Evolutionary conservation across 257 asterid genomes (phyloP).

Genomic region (Nicotiana attenuata): DNA sequence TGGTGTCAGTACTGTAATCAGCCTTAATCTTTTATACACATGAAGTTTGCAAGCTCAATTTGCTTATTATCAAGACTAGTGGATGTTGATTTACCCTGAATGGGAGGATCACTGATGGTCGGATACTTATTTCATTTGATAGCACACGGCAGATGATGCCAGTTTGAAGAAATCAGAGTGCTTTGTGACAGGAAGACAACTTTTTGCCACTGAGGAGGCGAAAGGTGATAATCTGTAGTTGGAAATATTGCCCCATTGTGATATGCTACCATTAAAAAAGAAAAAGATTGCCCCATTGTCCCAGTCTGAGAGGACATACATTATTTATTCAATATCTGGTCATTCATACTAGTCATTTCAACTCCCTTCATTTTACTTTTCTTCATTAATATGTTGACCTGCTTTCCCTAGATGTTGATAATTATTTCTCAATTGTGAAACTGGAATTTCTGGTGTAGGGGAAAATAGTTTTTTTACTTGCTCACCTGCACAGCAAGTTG

Average conservation of each 20-base stretch:
- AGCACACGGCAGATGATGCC: slow-evolving; percentile 36
- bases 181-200: slow-evolving; percentile 13
- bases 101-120: slow-evolving; percentile 12
- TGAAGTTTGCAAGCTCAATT: not conserved
- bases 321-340: not conserved
- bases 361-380: not conserved
- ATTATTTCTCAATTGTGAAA: slow-evolving; percentile 7
- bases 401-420: not conserved
- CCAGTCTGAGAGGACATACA: not conserved
- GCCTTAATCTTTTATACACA: not conserved
- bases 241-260: not conserved
- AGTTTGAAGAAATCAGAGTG: slow-evolving; percentile 21
- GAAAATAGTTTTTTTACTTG: slow-evolving; percentile 17
- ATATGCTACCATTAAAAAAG: too few relatives aligned
- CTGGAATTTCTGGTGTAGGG: slow-evolving; percentile 28
- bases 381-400: not conserved
- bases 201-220: slow-evolving; percentile 13
- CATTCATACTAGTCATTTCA: not conserved
- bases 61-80: not conserved
- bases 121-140: slow-evolving; percentile 16
- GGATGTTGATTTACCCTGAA: slow-evolving; percentile 2
- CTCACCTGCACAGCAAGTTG: slow-evolving; percentile 18
- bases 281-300: not conserved
- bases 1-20: not conserved
- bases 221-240: slow-evolving; percentile 26